Evolutionary conservation across 1,284 basidiomycete species (phyloP).

Genomic region (Cryptococcus deneoformans): DNA sequence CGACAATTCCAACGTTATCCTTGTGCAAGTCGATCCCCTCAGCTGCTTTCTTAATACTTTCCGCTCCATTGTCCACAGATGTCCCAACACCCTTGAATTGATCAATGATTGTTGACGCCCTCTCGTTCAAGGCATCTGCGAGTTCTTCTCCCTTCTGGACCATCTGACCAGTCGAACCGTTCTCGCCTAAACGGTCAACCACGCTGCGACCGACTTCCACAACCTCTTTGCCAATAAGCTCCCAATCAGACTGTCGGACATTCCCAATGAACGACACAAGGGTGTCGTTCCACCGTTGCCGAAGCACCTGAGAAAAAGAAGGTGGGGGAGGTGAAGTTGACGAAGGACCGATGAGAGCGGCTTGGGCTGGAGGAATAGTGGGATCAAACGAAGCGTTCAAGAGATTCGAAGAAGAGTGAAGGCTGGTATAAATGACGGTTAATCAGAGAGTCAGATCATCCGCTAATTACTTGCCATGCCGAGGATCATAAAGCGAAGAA

Average conservation of each 20-base stretch:
- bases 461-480: neutral
- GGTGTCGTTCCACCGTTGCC: conserved; percentile 37
- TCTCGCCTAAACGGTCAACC: conserved; percentile 1
- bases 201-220: conserved; percentile 13
- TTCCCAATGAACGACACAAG: conserved; percentile 19
- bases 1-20: conserved; percentile 6
- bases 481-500: neutral
- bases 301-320: conserved; percentile 30
- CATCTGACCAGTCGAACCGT: neutral
- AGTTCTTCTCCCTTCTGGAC: conserved; percentile 1
- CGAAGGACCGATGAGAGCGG: conserved; percentile 31
- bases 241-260: conserved; percentile 32
- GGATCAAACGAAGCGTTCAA: conserved; percentile 33
- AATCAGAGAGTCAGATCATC: neutral
- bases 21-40: conserved; percentile 5
- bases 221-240: conserved; percentile 17
- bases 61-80: neutral
- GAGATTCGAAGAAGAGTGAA: conserved; percentile 22
- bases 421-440: conserved; percentile 6
- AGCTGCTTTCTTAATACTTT: conserved; percentile 1
- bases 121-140: conserved; percentile 2
- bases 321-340: conserved; percentile 13
- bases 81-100: neutral
- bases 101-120: neutral
- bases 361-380: conserved; percentile 23